Evolutionary conservation across 2,329 filamentous ascomycete genomes (phyloP), one percentile per base, ranked within the genome.

Genomic region (Cordyceps cateniannulata): DNA sequence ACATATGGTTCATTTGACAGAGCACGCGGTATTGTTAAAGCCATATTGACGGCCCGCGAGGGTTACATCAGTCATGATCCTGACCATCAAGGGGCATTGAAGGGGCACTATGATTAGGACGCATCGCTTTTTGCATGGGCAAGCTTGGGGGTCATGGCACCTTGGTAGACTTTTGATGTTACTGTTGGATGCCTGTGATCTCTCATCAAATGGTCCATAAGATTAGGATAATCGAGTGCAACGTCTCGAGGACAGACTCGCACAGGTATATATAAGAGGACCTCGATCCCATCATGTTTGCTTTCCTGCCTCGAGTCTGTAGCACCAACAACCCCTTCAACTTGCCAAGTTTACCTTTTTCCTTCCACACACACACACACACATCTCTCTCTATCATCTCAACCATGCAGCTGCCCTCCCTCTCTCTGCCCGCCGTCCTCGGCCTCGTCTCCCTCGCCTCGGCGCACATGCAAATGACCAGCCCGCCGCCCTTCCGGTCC

Each of bases 381-480:
- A n/a, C 7, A 7, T 16, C 20, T 4, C 42, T n/a, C 7, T 10
- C n/a, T n/a, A 25, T n/a, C 16, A 20, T 22, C 22, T 6, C 20
- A 38, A 35, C 25, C 10, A 59, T 59, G 56, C 57, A 60, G 40
- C 48, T 48, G 65, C 76, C 69, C 25, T 77, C 77, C 74, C 70
- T 72, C 66, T 69, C 70, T 60, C 64, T 65, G 62, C 62, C 75
- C 62, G 68, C 73, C 63, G 66, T 71, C 63, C 66, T 76, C 64
- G 70, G 73, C 65, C 52, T 71, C 60, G 63, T 67, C 45, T 71
- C 74, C 57, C 70, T 75, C 56, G 73, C 72, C 58, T 68, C 73
- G 49, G 81, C 76, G 52, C 81, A 84, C 69, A 84, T 84, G 77
- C 75, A 80, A 66, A 77, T 83, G 74, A 70, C 68, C 22, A 74